These are phyloP conservation scores for Diphasiastrum complanatum DNA, from an alignment of 83 land plant species.

Conservation along the genomic window DNA sequence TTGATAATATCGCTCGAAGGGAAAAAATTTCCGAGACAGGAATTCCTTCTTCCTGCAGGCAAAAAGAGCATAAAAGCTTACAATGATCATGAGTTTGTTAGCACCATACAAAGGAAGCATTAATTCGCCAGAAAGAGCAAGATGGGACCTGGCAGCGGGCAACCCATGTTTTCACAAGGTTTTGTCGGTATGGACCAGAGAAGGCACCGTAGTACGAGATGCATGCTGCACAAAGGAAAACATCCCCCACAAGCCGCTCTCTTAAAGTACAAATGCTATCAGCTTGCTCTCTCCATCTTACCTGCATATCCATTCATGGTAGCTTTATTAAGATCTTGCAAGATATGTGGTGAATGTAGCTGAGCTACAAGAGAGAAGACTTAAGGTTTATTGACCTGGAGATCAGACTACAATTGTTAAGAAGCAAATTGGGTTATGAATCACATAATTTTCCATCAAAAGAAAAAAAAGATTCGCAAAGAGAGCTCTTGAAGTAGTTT, in stretches of 20 bases:
- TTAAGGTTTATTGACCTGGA: no score
- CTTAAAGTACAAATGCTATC: conserved; percentile 23
- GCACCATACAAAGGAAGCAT: not conserved
- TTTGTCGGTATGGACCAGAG: conserved; percentile 27
- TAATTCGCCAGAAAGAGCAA: not conserved
- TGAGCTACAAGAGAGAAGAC: no score
- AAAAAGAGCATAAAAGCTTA: not conserved
- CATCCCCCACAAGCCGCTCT: conserved; percentile 31
- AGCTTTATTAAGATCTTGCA: not conserved
- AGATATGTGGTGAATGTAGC: no score
- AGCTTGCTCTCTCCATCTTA: conserved; percentile 38
- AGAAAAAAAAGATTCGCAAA: no score
- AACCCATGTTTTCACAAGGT: conserved; percentile 28
- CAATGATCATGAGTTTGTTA: not conserved
- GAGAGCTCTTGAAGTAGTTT: no score
- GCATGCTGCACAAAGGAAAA: conserved; percentile 33
- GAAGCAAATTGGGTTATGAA: no score
- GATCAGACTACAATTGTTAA: no score
- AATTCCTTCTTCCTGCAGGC: conserved; percentile 21
- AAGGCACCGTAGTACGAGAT: conserved; percentile 41
- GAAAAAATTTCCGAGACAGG: conserved; percentile 31
- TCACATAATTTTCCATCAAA: no score
- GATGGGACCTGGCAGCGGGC: conserved; percentile 17
- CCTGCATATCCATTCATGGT: conserved; percentile 7
- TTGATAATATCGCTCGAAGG: conserved; percentile 27